Evolutionary conservation across 345 rosid species (phyloP).

Genomic region (Nasturtium officinale): DNA sequence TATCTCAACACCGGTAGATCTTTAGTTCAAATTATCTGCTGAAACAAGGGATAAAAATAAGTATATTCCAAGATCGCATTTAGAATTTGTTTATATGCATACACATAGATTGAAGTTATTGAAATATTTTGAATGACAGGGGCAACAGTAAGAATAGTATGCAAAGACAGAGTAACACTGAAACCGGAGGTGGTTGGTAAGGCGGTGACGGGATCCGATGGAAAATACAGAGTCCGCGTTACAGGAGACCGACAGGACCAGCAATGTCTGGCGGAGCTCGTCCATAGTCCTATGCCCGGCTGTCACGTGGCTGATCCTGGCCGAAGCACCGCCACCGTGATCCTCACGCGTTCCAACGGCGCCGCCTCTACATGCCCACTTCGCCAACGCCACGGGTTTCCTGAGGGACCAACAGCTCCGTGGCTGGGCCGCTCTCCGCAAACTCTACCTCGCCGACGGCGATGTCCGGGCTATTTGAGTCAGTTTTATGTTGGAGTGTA

Average conservation of each 20-base stretch:
- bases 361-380: conserved; percentile 51
- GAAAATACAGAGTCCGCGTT: conserved; percentile 53
- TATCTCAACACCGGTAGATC: too few relatives aligned
- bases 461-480: conserved; percentile 38
- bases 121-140: conserved; percentile 41
- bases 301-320: conserved; percentile 52
- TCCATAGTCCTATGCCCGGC: conserved; percentile 50
- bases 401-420: conserved; percentile 43
- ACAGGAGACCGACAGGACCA: conserved; percentile 63
- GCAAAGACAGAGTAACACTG: conserved; percentile 51
- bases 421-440: conserved; percentile 55
- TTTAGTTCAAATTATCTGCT: too few relatives aligned
- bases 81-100: not conserved
- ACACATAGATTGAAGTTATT: not conserved
- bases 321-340: conserved; percentile 52
- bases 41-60: too few relatives aligned
- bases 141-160: conserved; percentile 57
- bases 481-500: too few relatives aligned
- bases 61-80: too few relatives aligned
- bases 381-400: conserved; percentile 71
- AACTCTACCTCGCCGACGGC: conserved; percentile 46
- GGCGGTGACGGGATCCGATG: conserved; percentile 47
- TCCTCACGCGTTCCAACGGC: conserved; percentile 71
- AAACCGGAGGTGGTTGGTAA: conserved; percentile 34
- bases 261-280: conserved; percentile 51